phyloP scores from a whole-genome alignment of 202 grass and related monocot species.

The Saccharum hybrid region DNA sequence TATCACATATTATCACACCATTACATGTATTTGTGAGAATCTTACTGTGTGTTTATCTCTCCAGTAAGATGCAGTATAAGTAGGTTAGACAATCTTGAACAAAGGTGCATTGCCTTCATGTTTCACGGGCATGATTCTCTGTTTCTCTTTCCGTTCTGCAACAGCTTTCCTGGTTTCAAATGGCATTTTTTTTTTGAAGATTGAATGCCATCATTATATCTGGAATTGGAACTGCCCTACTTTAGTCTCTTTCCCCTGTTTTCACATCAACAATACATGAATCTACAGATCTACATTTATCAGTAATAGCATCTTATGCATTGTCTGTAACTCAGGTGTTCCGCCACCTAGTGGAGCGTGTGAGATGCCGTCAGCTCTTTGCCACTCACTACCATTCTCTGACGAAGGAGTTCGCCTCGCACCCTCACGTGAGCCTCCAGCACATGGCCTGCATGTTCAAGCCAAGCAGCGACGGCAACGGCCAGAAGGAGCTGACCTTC shows the following conservation, averaged over 20 bases:
- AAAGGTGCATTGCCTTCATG: not conserved
- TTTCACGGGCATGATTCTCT: not conserved
- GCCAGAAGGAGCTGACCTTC: conserved; percentile 70
- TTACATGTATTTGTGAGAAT: not conserved
- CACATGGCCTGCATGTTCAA: conserved; percentile 88
- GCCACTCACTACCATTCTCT: conserved; percentile 92
- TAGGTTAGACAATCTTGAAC: not conserved
- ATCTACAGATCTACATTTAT: not conserved
- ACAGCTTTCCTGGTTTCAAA: not conserved
- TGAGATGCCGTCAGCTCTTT: conserved; percentile 82
- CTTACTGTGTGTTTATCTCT: not conserved
- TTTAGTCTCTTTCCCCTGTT: not conserved
- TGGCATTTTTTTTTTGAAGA: too few relatives aligned
- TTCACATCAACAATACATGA: not conserved
- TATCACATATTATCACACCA: conserved; percentile 4
- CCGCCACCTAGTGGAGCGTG: conserved; percentile 79
- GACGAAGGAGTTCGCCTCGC: conserved; percentile 87
- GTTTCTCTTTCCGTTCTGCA: not conserved
- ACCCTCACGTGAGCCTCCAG: conserved; percentile 80
- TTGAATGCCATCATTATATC: not conserved
- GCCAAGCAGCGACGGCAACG: conserved; percentile 33
- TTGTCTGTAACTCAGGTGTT: conserved; percentile 65
- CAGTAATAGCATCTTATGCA: not conserved
- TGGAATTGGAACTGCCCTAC: not conserved
- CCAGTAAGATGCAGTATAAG: not conserved